Conservation (phyloP, 352 stramenopile species). For the Labyrinthula sp. region DNA sequence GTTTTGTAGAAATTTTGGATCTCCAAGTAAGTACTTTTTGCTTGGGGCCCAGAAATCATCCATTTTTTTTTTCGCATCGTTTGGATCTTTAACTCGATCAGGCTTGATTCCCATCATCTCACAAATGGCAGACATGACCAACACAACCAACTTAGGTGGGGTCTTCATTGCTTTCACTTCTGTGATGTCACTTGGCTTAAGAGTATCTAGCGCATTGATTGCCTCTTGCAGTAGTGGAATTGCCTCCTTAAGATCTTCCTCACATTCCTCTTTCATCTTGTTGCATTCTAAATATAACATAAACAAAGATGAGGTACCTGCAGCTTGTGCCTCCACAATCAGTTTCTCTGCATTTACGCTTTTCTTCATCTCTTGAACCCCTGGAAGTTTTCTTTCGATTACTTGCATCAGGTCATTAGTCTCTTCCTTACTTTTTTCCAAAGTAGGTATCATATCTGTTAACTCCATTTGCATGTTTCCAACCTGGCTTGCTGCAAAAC, state of each 20-base stretch:
- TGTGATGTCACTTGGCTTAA: conserved; percentile 69
- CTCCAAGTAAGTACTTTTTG: conserved; percentile 65
- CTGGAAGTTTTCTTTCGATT: conserved; percentile 52
- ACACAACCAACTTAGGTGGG: conserved; percentile 63
- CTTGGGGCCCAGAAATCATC: conserved; percentile 80
- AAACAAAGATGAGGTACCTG: no score
- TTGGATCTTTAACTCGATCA: conserved; percentile 59
- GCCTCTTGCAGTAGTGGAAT: conserved; percentile 70
- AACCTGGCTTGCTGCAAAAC: conserved; percentile 67
- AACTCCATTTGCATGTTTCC: conserved; percentile 70
- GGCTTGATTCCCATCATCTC: conserved; percentile 78
- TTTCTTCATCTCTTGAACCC: conserved; percentile 46
- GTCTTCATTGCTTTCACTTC: conserved; percentile 76
- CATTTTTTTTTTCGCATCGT: conserved; percentile 67
- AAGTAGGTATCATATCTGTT: conserved; percentile 61
- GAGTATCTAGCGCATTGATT: conserved; percentile 67
- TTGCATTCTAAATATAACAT: no score
- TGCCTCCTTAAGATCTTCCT: conserved; percentile 69
- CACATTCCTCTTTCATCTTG: conserved; percentile 59
- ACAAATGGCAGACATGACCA: conserved; percentile 74
- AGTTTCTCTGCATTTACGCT: conserved; percentile 27
- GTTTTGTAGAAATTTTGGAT: conserved; percentile 65
- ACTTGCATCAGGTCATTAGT: conserved; percentile 61
- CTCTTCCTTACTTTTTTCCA: conserved; percentile 70
- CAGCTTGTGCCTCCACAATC: conserved; percentile 49